A percentile compares a stretch with the other conserved stretches of the same genome.
Evolutionary conservation across 2,329 filamentous ascomycete genomes (phyloP).

Genomic region (Pyricularia pennisetigena): DNA sequence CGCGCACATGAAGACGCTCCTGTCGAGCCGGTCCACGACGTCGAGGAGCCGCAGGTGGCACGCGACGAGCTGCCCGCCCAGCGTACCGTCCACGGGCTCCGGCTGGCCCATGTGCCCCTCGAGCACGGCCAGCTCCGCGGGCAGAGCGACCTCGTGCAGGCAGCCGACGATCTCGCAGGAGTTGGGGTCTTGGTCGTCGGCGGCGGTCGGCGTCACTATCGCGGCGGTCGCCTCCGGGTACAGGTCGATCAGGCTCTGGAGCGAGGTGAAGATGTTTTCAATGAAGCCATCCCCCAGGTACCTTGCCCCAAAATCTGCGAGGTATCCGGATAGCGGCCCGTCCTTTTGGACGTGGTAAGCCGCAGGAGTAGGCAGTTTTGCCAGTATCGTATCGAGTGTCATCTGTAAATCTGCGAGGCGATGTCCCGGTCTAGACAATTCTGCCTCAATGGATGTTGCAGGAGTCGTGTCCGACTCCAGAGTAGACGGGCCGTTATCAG

Average conservation of each 20-base stretch:
- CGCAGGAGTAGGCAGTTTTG: slow-evolving; percentile 11
- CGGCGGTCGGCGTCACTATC: slow-evolving; percentile 6
- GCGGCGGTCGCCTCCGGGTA: slow-evolving; percentile 21
- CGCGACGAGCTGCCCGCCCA: slow-evolving; percentile 25
- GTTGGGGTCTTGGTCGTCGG: neutral
- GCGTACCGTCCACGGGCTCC: slow-evolving; percentile 19
- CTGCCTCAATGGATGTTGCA: neutral
- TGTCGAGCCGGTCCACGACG: slow-evolving; percentile 23
- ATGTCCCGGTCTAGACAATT: slow-evolving; percentile 8
- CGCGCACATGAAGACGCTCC: slow-evolving; percentile 21
- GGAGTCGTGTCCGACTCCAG: neutral
- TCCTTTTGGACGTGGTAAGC: slow-evolving; percentile 16
- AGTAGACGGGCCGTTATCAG: neutral
- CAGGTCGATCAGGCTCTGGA: slow-evolving; percentile 23
- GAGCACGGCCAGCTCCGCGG: slow-evolving; percentile 10
- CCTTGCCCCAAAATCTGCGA: neutral
- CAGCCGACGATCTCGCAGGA: slow-evolving; percentile 22
- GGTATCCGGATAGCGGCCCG: slow-evolving; percentile 9
- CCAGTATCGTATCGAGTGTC: slow-evolving; percentile 17
- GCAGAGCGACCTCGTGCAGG: slow-evolving; percentile 18
- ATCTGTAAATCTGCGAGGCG: slow-evolving; percentile 14
- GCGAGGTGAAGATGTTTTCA: slow-evolving; percentile 15
- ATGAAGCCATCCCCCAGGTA: neutral
- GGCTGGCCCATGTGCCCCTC: slow-evolving; percentile 5
- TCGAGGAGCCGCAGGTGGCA: slow-evolving; percentile 27